A percentile compares a stretch with the other conserved stretches of the same genome.
phyloP scores from a whole-genome alignment of 2,329 filamentous ascomycete genomes.

The Pseudopyrenochaeta lycopersici region DNA sequence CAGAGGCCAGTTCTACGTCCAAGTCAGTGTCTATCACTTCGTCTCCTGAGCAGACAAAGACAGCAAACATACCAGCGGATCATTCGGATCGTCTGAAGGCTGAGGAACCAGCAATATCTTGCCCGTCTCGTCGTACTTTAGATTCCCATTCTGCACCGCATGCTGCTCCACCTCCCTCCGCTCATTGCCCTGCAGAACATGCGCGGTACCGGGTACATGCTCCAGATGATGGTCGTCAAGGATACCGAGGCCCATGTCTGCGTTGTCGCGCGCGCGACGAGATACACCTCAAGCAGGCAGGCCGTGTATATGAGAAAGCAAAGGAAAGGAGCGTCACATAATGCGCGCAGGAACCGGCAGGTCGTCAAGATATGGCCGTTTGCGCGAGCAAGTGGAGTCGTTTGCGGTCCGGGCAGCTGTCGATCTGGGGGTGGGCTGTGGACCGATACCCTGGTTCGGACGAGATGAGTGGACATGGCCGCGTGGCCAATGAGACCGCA shows the following conservation, averaged over 20 bases:
- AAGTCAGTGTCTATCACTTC: neutral
- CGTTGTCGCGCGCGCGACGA: neutral
- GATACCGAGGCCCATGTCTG: slow-evolving; percentile 74
- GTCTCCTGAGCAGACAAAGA: neutral
- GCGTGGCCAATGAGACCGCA: too few relatives aligned
- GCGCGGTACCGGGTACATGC: slow-evolving; percentile 70
- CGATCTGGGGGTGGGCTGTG: neutral
- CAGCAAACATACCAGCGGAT: slow-evolving; percentile 72
- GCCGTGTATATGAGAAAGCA: too few relatives aligned
- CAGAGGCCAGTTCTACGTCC: slow-evolving; percentile 77
- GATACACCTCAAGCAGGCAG: neutral
- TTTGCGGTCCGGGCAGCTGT: neutral
- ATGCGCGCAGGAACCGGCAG: neutral
- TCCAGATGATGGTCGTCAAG: slow-evolving; percentile 72
- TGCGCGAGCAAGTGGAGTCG: neutral
- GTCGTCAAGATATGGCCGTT: neutral
- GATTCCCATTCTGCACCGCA: slow-evolving; percentile 48
- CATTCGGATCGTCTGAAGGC: slow-evolving; percentile 88
- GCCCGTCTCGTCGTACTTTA: slow-evolving; percentile 79
- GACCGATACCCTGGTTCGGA: neutral
- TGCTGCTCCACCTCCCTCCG: slow-evolving; percentile 37
- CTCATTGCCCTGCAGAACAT: slow-evolving; percentile 45
- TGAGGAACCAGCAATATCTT: slow-evolving; percentile 87
- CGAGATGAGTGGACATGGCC: neutral
- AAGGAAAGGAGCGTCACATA: neutral